Evolutionary conservation across 1,139 yeast species (phyloP).

Genomic region (Nadsonia commutata): DNA sequence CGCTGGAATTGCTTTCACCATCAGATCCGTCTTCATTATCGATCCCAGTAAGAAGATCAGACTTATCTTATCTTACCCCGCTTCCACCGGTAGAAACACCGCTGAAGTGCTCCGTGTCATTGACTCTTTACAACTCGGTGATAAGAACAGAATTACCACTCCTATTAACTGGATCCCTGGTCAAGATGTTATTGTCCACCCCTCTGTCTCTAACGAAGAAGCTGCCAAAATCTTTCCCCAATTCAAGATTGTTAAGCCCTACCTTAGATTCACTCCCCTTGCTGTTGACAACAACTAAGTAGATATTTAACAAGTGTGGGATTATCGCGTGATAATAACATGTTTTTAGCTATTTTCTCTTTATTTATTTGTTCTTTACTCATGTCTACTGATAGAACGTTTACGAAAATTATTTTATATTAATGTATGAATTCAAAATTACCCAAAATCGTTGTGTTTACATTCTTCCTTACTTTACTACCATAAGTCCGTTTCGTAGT

Average conservation of each 20-base stretch:
- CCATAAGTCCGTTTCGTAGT: no score
- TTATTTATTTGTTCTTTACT: no score
- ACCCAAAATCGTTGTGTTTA: no score
- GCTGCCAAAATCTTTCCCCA: conserved; percentile 63
- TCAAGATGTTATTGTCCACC: conserved; percentile 74
- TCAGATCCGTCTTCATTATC: conserved; percentile 70
- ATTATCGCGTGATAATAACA: no score
- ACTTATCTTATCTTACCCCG: conserved; percentile 64
- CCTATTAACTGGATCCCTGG: conserved; percentile 85
- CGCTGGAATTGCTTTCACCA: conserved; percentile 51
- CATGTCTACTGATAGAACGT: no score
- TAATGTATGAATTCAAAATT: no score
- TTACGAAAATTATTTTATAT: no score
- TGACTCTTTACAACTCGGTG: conserved; percentile 68
- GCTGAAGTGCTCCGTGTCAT: conserved; percentile 74
- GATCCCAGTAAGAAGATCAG: conserved; percentile 68
- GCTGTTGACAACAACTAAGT: conserved; percentile 8
- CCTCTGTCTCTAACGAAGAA: conserved; percentile 53
- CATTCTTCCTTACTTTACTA: no score
- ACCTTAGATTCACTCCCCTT: conserved; percentile 46
- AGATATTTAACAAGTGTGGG: no score
- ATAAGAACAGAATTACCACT: conserved; percentile 56
- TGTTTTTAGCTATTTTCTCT: no score
- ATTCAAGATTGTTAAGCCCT: conserved; percentile 65
- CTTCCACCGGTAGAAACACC: conserved; percentile 77